Percentiles rank a stretch among this genome's conserved stretches.
phyloP scores from a whole-genome alignment of 2,329 filamentous ascomycete species.

The Colletotrichum navitas region DNA sequence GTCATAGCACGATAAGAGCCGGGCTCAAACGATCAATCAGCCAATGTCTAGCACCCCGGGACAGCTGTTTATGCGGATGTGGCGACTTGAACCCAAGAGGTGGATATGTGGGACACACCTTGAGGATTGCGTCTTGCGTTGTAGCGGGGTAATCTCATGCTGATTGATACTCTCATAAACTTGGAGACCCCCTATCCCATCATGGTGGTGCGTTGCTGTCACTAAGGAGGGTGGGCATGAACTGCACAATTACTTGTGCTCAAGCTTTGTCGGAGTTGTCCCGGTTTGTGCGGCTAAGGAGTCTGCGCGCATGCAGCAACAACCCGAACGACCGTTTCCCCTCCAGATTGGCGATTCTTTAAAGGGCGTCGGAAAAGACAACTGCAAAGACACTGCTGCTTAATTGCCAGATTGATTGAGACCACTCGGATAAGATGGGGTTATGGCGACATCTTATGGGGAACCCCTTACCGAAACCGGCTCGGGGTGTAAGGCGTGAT shows the following conservation, averaged over 20 bases:
- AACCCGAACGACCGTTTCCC: neutral
- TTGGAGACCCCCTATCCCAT: neutral
- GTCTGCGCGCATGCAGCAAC: neutral
- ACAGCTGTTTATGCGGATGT: neutral
- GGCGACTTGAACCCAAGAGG: neutral
- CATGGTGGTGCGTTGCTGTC: neutral
- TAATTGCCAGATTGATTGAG: neutral
- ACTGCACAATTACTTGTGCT: too few relatives aligned
- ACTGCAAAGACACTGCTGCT: neutral
- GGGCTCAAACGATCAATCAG: neutral
- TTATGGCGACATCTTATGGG: slow-evolving; percentile 33
- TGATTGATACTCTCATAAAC: neutral
- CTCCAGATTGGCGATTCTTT: neutral
- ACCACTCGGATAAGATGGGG: slow-evolving; percentile 6
- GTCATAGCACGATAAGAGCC: slow-evolving; percentile 20
- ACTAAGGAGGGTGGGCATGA: neutral
- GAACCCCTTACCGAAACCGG: slow-evolving; percentile 39
- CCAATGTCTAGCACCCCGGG: neutral
- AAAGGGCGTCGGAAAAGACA: neutral
- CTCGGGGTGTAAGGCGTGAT: slow-evolving; percentile 46
- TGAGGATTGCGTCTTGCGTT: slow-evolving; percentile 13
- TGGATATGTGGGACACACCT: slow-evolving; percentile 32
- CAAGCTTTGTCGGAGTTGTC: neutral
- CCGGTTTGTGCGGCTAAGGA: neutral
- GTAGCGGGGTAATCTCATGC: slow-evolving; percentile 29